Evolutionary conservation across 2,329 filamentous ascomycete species (phyloP).

Genomic region (Hypoxylon sp.): DNA sequence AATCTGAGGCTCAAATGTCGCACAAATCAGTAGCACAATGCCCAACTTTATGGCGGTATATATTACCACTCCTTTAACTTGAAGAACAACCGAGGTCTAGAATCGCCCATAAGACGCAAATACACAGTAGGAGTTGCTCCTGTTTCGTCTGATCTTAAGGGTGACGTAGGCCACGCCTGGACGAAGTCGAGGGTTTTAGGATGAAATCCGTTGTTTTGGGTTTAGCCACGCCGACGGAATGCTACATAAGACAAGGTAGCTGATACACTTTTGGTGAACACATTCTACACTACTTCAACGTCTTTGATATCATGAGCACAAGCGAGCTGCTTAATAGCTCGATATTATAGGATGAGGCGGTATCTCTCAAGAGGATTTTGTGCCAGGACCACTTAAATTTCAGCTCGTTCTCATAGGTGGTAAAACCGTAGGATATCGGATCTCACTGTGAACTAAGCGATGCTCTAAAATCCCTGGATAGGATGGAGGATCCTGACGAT

Average conservation of each 20-base stretch:
- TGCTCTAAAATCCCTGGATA: conserved; percentile 17
- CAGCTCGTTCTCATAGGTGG: conserved; percentile 1
- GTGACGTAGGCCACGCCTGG: conserved; percentile 32
- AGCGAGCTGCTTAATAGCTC: neutral
- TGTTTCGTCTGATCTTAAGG: conserved; percentile 33
- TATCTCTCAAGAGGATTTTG: conserved; percentile 3
- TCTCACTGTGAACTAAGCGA: conserved; percentile 35
- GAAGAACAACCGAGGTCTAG: conserved; percentile 16
- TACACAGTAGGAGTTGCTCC: conserved; percentile 11
- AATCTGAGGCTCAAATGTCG: conserved; percentile 12
- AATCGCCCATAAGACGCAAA: conserved; percentile 9
- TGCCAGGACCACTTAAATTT: neutral
- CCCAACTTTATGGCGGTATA: neutral
- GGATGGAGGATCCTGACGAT: conserved; percentile 35
- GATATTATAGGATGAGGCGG: neutral
- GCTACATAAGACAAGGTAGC: conserved; percentile 20
- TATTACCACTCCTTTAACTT: conserved; percentile 2
- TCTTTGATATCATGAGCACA: neutral
- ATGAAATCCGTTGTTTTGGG: conserved; percentile 23
- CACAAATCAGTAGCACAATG: neutral
- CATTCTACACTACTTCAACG: neutral
- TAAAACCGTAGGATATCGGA: conserved; percentile 18
- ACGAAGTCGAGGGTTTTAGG: conserved; percentile 19
- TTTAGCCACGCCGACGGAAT: conserved; percentile 32
- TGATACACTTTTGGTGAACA: neutral